Evolutionary conservation across 2,329 filamentous ascomycete genomes (phyloP).

Genomic region (Nemania serpens): DNA sequence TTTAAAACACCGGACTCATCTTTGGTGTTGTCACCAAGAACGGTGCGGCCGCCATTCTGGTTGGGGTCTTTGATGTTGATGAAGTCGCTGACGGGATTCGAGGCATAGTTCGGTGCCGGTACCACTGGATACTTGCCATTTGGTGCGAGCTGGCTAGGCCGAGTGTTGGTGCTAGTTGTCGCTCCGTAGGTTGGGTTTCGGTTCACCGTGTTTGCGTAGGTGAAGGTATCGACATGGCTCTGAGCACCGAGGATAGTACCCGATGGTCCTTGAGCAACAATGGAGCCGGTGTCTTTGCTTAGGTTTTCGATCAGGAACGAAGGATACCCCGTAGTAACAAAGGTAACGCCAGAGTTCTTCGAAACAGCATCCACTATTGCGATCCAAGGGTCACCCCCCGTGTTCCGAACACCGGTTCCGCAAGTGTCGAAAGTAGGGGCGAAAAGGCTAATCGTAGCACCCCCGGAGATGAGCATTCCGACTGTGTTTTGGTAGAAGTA

Average conservation of each 20-base stretch:
- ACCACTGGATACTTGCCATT: slow-evolving; percentile 44
- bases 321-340: slow-evolving; percentile 45
- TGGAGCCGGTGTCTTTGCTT: slow-evolving; percentile 46
- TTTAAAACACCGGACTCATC: slow-evolving; percentile 48
- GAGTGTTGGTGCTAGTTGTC: slow-evolving; percentile 38
- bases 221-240: slow-evolving; percentile 47
- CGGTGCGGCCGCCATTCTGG: slow-evolving; percentile 44
- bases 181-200: slow-evolving; percentile 47
- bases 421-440: slow-evolving; percentile 48
- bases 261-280: slow-evolving; percentile 43
- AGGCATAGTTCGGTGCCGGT: slow-evolving; percentile 48
- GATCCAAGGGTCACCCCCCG: slow-evolving; percentile 47
- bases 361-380: slow-evolving; percentile 48
- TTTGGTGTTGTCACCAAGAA: slow-evolving; percentile 45
- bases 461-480: slow-evolving; percentile 45
- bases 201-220: slow-evolving; percentile 50
- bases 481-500: slow-evolving; percentile 50
- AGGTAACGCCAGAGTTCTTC: slow-evolving; percentile 48
- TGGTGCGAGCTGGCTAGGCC: slow-evolving; percentile 45
- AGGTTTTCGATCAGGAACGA: slow-evolving; percentile 52
- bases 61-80: slow-evolving; percentile 49
- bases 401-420: slow-evolving; percentile 45
- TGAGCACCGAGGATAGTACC: slow-evolving; percentile 40
- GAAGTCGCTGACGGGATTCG: slow-evolving; percentile 42
- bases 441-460: slow-evolving; percentile 48